A percentile compares a stretch with the other conserved stretches of the same genome.
These are phyloP conservation scores for Cladosporium oxysporum DNA, from an alignment of 2,329 filamentous ascomycete species.

Conservation along the genomic window DNA sequence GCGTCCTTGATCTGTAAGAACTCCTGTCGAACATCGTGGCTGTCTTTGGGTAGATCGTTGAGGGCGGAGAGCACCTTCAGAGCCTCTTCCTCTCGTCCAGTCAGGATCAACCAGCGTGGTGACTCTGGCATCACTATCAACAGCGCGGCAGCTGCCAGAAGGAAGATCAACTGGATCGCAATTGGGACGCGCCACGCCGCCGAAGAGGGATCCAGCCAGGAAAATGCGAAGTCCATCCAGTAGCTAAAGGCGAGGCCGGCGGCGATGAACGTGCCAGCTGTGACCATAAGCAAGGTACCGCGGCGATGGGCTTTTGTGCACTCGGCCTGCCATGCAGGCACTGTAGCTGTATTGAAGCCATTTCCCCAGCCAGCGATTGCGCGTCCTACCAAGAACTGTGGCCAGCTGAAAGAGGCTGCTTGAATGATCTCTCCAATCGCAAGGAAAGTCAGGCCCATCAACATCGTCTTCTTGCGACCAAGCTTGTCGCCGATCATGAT, in stretches of 20 bases:
- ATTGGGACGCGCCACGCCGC: slow-evolving; percentile 37
- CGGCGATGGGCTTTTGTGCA: slow-evolving; percentile 49
- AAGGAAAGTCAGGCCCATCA: slow-evolving; percentile 62
- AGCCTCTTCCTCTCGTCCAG: slow-evolving; percentile 38
- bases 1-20: slow-evolving; percentile 41
- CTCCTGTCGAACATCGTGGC: slow-evolving; percentile 32
- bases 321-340: slow-evolving; percentile 51
- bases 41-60: slow-evolving; percentile 41
- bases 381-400: slow-evolving; percentile 50
- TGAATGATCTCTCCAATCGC: slow-evolving; percentile 62
- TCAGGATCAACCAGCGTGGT: slow-evolving; percentile 39
- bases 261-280: slow-evolving; percentile 49
- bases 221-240: slow-evolving; percentile 39
- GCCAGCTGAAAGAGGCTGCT: slow-evolving; percentile 50
- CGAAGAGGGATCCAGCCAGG: slow-evolving; percentile 33
- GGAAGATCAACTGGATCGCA: slow-evolving; percentile 35
- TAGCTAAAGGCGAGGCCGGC: slow-evolving; percentile 48
- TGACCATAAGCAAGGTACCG: slow-evolving; percentile 51
- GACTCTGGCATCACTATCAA: slow-evolving; percentile 35
- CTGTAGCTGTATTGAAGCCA: slow-evolving; percentile 46
- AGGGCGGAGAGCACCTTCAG: slow-evolving; percentile 37
- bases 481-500: slow-evolving; percentile 59
- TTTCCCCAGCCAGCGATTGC: slow-evolving; percentile 53
- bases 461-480: slow-evolving; percentile 59
- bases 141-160: slow-evolving; percentile 27